A percentile compares a stretch with the other conserved stretches of the same genome.
These are phyloP conservation scores for Bruguiera sexangula DNA, from an alignment of 345 rosid genomes.

Conservation along the genomic window DNA sequence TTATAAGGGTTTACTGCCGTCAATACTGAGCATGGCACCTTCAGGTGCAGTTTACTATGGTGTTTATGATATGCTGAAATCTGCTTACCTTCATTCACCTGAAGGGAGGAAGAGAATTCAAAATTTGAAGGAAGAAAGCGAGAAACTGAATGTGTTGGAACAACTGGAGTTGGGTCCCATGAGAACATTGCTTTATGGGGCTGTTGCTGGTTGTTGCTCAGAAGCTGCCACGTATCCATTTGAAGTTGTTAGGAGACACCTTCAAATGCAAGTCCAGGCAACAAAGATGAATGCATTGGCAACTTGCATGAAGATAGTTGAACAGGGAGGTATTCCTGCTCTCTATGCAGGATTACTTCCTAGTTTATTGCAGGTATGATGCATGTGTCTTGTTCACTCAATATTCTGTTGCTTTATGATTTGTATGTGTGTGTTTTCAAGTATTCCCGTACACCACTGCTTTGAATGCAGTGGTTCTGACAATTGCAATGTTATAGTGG, in stretches of 20 bases:
- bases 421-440: too few species aligned
- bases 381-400: not conserved
- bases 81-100: slow-evolving; percentile 74
- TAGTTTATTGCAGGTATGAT: slow-evolving; percentile 79
- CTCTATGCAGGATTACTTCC: slow-evolving; percentile 82
- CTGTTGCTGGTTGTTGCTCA: slow-evolving; percentile 80
- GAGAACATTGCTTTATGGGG: slow-evolving; percentile 82
- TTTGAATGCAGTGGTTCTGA: too few species aligned
- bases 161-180: slow-evolving; percentile 74
- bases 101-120: slow-evolving; percentile 65
- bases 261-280: slow-evolving; percentile 76
- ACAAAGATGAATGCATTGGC: slow-evolving; percentile 60
- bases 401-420: not conserved
- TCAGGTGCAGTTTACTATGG: slow-evolving; percentile 94
- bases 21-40: slow-evolving; percentile 82
- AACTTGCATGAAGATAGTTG: slow-evolving; percentile 61
- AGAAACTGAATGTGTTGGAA: slow-evolving; percentile 66
- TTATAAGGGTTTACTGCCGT: slow-evolving; percentile 81
- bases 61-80: slow-evolving; percentile 77
- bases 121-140: slow-evolving; percentile 60
- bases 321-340: slow-evolving; percentile 83
- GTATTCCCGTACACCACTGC: too few species aligned
- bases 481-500: too few species aligned
- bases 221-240: slow-evolving; percentile 95
- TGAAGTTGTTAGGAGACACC: slow-evolving; percentile 89